Percentiles rank a stretch among this genome's conserved stretches.
Conservation (phyloP, 2,329 filamentous ascomycete species). For the Aspergillus eucalypticola region DNA sequence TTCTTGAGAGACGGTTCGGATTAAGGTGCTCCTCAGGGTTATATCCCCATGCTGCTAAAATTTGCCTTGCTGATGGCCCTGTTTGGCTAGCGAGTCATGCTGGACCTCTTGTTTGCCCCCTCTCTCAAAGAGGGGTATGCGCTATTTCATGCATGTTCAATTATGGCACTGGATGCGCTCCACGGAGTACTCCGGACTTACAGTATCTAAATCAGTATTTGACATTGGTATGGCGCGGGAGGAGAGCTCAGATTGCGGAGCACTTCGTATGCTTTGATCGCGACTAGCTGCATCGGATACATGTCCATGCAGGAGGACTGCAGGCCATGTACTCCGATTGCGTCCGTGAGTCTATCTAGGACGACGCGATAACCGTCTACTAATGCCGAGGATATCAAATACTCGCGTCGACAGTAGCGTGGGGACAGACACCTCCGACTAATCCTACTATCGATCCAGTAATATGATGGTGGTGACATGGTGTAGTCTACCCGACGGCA, state of each 20-base stretch:
- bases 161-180: neutral
- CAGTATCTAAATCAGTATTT: neutral
- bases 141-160: conserved; percentile 2
- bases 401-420: neutral
- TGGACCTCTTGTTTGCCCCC: neutral
- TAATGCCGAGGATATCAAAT: conserved; percentile 2
- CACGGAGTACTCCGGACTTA: neutral
- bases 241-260: neutral
- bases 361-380: neutral
- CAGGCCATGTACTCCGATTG: neutral
- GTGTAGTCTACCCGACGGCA: neutral
- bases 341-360: neutral
- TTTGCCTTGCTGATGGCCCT: neutral
- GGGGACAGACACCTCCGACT: neutral
- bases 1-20: neutral
- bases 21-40: neutral
- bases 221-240: neutral
- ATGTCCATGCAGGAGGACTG: conserved; percentile 4
- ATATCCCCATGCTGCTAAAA: neutral
- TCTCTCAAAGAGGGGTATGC: neutral
- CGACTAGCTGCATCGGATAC: neutral
- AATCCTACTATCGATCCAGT: conserved; percentile 2
- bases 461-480: conserved; percentile 3
- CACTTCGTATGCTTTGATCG: conserved; percentile 1
- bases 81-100: neutral